Evolutionary conservation across 2,329 filamentous ascomycete genomes (phyloP).

Genomic region (Fusarium vanettenii): DNA sequence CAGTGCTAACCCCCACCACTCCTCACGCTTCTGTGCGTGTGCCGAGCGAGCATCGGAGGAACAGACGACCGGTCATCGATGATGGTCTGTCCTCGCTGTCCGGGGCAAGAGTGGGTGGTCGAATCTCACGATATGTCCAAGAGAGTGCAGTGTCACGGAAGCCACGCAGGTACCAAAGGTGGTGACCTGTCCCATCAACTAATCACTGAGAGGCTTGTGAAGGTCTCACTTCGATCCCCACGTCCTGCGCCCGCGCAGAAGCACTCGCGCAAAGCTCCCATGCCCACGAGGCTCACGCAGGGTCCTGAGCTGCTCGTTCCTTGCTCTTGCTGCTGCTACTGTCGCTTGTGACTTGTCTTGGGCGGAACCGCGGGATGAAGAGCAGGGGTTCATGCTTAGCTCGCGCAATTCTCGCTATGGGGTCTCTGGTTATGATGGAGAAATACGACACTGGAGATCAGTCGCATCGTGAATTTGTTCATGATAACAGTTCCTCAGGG

Average conservation of each 20-base stretch:
- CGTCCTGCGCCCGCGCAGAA: conserved; percentile 22
- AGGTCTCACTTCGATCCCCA: conserved; percentile 24
- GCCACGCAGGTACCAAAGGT: conserved; percentile 42
- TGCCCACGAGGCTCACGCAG: conserved; percentile 41
- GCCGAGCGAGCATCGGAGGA: conserved; percentile 26
- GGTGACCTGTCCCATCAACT: conserved; percentile 12
- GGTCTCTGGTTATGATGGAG: conserved; percentile 16
- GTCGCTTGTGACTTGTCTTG: conserved; percentile 29
- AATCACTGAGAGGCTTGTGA: conserved; percentile 1
- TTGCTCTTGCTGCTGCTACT: conserved; percentile 34
- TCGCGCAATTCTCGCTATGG: conserved; percentile 21
- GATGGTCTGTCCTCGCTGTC: conserved; percentile 7
- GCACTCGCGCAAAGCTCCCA: conserved; percentile 17
- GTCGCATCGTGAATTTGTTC: conserved; percentile 28
- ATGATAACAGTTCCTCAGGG: conserved; percentile 28
- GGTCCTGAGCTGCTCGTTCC: conserved; percentile 34
- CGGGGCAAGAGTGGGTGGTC: not conserved
- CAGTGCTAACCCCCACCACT: conserved; percentile 10
- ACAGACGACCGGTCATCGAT: conserved; percentile 10
- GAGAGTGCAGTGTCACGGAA: conserved; percentile 37
- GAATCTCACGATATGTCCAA: conserved; percentile 5
- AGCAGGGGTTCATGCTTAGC: conserved; percentile 36
- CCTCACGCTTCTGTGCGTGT: conserved; percentile 7
- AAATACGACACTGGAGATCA: conserved; percentile 18
- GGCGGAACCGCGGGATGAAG: conserved; percentile 27